Evolutionary conservation across 345 rosid species (phyloP), one percentile per base, ranked within the genome.

Genomic region (Salix koriyanagi): DNA sequence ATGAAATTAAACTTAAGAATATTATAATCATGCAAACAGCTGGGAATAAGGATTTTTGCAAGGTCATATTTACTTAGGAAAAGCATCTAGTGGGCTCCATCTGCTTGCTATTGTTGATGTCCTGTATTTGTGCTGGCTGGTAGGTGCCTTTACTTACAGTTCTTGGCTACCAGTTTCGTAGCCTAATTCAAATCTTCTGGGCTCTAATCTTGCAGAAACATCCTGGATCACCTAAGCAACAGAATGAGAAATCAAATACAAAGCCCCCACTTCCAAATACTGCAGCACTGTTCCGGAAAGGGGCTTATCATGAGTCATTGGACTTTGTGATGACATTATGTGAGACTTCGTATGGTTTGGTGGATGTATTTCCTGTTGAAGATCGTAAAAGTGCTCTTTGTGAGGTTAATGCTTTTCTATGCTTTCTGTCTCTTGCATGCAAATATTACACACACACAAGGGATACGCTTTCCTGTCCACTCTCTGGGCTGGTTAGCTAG

Each of bases 341-440:
- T 72, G 99, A 96, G 39, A 96, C 95, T 69, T 96, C 99, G 9
- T 96, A 92, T 85, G 95, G 94, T 65, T 86, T 96, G 81, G 98
- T 96, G 48, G 99, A 96, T 87, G 86, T 96, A 72, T 96, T 96
- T 88, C 98, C 98, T 44, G 90, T 89, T 70, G 99, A 96, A 89
- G 99, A 96, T 86, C 91, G 98, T 72, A 93, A 96, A 85, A 84
- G 86, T 86, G 96, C 97, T 79, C 92, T 96, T 60, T 84, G 90
- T 79, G 99, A 96, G 99, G 99, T 95, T 78, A 52, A 56, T 79
- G 52, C 73, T 67, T 70, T 73, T 56, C 50, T 74, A 25, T 58
- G 25, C 67, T 70, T 39, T 75, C 23, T 66, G 23, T 14, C 44
- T 19, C 41, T 75, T 75, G 25, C 64, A 58, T 58, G 10, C 62